A percentile compares a stretch with the other conserved stretches of the same genome.
These are phyloP conservation scores for Vitis hybrid DNA, from an alignment of 177 flowering plant species.

Conservation along the genomic window DNA sequence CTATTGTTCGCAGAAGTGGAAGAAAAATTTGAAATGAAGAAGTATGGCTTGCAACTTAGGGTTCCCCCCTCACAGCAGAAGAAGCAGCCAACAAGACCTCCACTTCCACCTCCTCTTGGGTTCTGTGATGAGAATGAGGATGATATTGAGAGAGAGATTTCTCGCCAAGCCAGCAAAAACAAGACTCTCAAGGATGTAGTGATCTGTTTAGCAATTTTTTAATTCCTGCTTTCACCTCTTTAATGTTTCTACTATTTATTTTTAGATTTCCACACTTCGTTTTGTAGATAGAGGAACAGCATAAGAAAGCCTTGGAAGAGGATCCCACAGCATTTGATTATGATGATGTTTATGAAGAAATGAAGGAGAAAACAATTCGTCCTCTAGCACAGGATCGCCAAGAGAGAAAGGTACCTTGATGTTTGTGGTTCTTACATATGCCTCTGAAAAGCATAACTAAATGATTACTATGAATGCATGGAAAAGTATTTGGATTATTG, in stretches of 20 bases:
- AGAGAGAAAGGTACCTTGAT: slow-evolving; percentile 61
- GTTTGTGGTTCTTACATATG: too few species aligned
- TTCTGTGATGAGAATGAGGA: slow-evolving; percentile 55
- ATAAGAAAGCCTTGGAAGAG: slow-evolving; percentile 88
- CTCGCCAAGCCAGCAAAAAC: slow-evolving; percentile 78
- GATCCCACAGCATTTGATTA: slow-evolving; percentile 90
- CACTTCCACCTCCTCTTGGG: slow-evolving; percentile 37
- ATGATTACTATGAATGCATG: too few species aligned
- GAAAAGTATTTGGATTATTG: too few species aligned
- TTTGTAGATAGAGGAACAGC: slow-evolving; percentile 78
- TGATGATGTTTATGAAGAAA: slow-evolving; percentile 89
- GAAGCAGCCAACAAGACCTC: slow-evolving; percentile 40
- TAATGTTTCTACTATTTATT: neutral
- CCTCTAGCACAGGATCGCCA: slow-evolving; percentile 58
- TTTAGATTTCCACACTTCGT: neutral
- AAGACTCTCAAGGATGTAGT: slow-evolving; percentile 71
- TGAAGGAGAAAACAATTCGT: slow-evolving; percentile 58
- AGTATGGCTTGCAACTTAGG: slow-evolving; percentile 80
- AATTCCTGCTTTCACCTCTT: neutral
- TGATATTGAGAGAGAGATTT: slow-evolving; percentile 69
- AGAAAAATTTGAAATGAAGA: slow-evolving; percentile 37
- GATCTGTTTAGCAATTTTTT: neutral
- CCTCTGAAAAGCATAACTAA: too few species aligned
- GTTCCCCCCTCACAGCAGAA: slow-evolving; percentile 54
- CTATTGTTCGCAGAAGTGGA: neutral